Evolutionary conservation across 305 asterid species (phyloP).

Genomic region (Solanum chacoense): DNA sequence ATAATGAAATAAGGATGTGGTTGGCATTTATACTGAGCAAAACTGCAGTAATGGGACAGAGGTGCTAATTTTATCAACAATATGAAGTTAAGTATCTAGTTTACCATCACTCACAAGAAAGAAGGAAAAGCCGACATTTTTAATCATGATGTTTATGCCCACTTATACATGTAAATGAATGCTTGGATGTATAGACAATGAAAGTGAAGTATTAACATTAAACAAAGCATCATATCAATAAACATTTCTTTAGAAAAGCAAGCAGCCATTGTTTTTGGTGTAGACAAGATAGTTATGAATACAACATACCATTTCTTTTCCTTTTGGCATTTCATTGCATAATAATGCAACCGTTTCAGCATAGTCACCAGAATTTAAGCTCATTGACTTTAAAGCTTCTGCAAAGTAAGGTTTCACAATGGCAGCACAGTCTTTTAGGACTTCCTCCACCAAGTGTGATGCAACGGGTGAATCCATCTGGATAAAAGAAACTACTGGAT

Average conservation of each 20-base stretch:
- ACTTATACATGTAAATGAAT: neutral
- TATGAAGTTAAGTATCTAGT: neutral
- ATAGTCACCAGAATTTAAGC: constrained; percentile 34
- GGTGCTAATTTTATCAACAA: neutral
- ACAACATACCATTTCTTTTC: constrained; percentile 27
- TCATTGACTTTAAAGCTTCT: constrained; percentile 34
- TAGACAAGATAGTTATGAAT: neutral
- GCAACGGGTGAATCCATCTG: constrained; percentile 52
- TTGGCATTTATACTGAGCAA: neutral
- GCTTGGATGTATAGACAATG: neutral
- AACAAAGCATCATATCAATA: neutral
- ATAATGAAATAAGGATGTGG: neutral
- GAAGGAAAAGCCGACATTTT: neutral
- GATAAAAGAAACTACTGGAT: constrained; percentile 14
- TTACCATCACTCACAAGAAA: neutral
- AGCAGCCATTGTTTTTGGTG: neutral
- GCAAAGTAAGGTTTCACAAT: constrained; percentile 34
- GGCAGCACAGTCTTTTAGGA: constrained; percentile 40
- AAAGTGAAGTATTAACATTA: neutral
- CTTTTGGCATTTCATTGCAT: constrained; percentile 26
- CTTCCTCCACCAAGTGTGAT: constrained; percentile 50
- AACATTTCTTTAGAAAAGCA: neutral
- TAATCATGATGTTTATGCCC: neutral
- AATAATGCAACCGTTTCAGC: constrained; percentile 37
- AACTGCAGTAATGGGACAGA: neutral